Evolutionary conservation across 805 yeast species (phyloP), one percentile per base, ranked within the genome.

Genomic region (Spathaspora girioi): DNA sequence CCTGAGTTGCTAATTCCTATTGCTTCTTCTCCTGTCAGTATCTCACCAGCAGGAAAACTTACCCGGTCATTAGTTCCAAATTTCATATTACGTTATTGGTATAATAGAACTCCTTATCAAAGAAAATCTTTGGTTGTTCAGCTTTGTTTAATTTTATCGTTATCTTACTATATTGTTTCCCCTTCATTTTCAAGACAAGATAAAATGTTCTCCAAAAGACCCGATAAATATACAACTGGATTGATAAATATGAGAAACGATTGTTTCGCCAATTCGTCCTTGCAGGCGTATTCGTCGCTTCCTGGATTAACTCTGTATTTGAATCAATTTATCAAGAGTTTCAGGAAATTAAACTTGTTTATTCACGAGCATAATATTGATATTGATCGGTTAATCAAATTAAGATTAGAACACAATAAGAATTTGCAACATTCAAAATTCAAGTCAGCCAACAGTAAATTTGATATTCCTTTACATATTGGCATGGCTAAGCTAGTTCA

Each of bases 261-360:
- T 65, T 93, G 99, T 66, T 93, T 89, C 71, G 97, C 97, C 54
- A 93, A 94, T 62, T 81, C 96, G 7, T 84, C 92, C 0, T 62
- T 94, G 17, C 99, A 93, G 65, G 94, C 92, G 0, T 76, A 87
- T 50, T 79, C 85, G 15, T 69, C 90, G 0, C 63, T 86, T 15
- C 84, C 88, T 0, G 77, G 78, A 0, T 61, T 88, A 46, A 80
- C 84, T 38, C 70, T 68, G 3, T 87, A 88, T 58, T 64, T 87
- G 54, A 83, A 74, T 51, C 59, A 63, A 29, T 65, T 79, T 50
- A 65, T 73, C 38, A 57, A 59, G 14, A 57, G 63, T 5, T 72
- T 62, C 55, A 56, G 57, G 29, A 56, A 60, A 11, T 51, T 70
- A 7, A 54, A 56, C 43, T 51, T 55, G 20, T 59, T 65, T 54